Conservation (phyloP, 768 basidiomycete species). For the Pulveroboletus sp. region DNA sequence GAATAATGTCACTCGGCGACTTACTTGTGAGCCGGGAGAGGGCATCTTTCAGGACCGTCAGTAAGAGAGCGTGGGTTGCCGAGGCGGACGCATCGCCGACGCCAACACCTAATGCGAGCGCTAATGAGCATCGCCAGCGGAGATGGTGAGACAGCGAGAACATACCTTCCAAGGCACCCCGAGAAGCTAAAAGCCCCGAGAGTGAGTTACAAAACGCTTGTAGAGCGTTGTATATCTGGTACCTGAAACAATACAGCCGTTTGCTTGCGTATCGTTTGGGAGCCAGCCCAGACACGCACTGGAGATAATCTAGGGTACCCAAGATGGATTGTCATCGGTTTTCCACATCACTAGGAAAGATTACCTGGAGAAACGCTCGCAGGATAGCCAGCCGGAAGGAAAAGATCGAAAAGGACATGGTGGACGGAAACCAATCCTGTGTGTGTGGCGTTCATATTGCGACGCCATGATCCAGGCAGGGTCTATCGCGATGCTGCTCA, state of each 20-base stretch:
- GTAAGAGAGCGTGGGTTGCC: slow-evolving; percentile 58
- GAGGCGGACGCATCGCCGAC: slow-evolving; percentile 66
- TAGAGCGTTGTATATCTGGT: slow-evolving; percentile 59
- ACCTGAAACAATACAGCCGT: slow-evolving; percentile 36
- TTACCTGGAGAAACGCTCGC: slow-evolving; percentile 55
- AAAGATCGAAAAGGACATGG: slow-evolving; percentile 33
- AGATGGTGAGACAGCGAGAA: neutral
- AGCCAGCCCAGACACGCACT: slow-evolving; percentile 32
- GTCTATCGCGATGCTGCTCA: slow-evolving; percentile 8
- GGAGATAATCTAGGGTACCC: slow-evolving; percentile 44
- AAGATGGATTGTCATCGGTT: neutral
- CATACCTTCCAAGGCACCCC: slow-evolving; percentile 63
- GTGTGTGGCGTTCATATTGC: neutral
- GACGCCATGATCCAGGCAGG: neutral
- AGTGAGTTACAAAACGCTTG: slow-evolving; percentile 71
- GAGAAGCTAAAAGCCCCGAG: slow-evolving; percentile 56
- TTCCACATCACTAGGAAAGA: neutral
- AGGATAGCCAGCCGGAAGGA: slow-evolving; percentile 62
- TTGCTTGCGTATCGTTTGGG: neutral
- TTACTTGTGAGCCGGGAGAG: slow-evolving; percentile 60
- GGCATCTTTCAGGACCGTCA: slow-evolving; percentile 63
- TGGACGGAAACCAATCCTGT: neutral
- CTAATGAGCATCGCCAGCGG: neutral
- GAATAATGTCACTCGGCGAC: slow-evolving; percentile 14
- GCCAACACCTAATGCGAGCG: slow-evolving; percentile 47